A percentile compares a stretch with the other conserved stretches of the same genome.
phyloP scores from a whole-genome alignment of 2,329 filamentous ascomycete genomes.

The Neofusicoccum umdonicola region DNA sequence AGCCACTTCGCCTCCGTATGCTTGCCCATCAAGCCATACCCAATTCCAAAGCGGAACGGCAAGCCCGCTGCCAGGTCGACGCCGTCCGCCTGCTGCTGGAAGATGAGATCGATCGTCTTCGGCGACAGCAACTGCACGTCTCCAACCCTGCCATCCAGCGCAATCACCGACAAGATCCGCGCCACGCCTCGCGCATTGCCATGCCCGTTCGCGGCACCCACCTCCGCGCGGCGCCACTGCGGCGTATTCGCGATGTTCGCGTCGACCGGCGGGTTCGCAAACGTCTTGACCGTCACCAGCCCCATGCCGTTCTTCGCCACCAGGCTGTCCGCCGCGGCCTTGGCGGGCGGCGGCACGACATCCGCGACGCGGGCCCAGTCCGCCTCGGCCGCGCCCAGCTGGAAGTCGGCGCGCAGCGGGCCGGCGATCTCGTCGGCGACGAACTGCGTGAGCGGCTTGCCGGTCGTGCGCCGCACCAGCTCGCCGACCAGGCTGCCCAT shows the following conservation, averaged over 20 bases:
- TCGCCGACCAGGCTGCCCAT: background rate
- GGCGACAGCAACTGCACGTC: conserved; percentile 39
- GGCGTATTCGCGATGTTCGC: background rate
- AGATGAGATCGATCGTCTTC: background rate
- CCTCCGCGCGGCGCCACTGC: background rate
- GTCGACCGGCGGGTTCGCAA: background rate
- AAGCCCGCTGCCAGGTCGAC: background rate
- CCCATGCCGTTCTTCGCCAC: background rate
- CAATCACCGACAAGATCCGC: conserved; percentile 42
- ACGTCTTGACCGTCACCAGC: background rate
- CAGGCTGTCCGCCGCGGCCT: background rate
- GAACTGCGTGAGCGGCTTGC: background rate
- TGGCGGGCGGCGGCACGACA: background rate
- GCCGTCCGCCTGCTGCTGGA: background rate
- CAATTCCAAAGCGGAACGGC: background rate
- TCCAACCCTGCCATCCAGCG: conserved; percentile 33
- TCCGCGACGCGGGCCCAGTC: conserved; percentile 2
- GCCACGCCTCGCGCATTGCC: conserved; percentile 45
- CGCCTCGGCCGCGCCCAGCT: background rate
- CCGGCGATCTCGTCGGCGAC: conserved; percentile 1
- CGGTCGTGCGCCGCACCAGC: background rate
- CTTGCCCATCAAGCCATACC: background rate
- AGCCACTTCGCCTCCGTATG: background rate
- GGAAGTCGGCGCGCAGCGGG: conserved; percentile 7
- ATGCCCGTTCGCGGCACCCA: background rate